Evolutionary conservation across 108 stramenopile species (phyloP), one percentile per base, ranked within the genome.

Genomic region (Aureococcus anophagefferens): DNA sequence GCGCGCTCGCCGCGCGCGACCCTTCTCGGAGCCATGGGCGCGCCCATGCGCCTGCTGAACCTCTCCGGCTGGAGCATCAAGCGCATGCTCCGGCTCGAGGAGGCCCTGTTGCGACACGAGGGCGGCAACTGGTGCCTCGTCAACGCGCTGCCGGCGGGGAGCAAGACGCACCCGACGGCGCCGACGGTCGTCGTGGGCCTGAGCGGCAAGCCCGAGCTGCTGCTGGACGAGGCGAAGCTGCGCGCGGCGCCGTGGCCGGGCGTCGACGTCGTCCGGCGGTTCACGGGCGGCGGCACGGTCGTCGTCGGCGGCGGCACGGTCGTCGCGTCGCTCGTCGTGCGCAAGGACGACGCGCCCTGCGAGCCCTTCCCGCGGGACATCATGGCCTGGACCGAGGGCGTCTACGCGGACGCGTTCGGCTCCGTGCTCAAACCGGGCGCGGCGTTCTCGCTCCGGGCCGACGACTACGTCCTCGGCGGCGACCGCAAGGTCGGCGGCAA

Each of bases 211-310:
- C 80, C 88, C 9, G 77, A 88, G 30, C 64, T 77, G 35, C 77
- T 93, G 30, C 68, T 92, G 25, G 77, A 93, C 73, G 62, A 83
- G 7, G 40, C 73, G 4, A 64, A 68, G 31, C 86, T 88, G 4
- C 77, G 76, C 46, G 25, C 78, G 40, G 88, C 93, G 46, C 69
- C 80, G n/a, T n/a, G n/a, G n/a, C n/a, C n/a, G n/a, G n/a, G n/a
- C n/a, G 76, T 92, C 9, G 40, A 84, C 51, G 81, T 91, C 17
- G 51, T 93, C 33, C 90, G 89, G 70, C 80, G 96, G 65, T 97
- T 93, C 81, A 90, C 89, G 15, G 96, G 96, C 36, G 96, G 94
- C 15, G 96, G 96, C 28, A 97, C 94, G 17, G 96, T 97, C 4
- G 90, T 97, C 0, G 80, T 95, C 65, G 92, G 94, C 81, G 78